Evolutionary conservation across 805 yeast genomes (phyloP).

Genomic region (Candida morakotiae): DNA sequence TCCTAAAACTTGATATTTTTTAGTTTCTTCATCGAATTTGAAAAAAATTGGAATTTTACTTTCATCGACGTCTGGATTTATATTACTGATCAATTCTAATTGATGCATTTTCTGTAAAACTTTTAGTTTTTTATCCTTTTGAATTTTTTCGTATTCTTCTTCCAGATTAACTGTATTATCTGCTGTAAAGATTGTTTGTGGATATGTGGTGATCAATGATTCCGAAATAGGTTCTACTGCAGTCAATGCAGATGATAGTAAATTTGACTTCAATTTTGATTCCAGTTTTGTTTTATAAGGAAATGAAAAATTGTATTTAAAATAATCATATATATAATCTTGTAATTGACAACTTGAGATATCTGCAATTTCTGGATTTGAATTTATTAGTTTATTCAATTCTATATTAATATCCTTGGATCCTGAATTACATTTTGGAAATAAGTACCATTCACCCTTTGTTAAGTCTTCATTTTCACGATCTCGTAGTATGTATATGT

Average conservation of each 20-base stretch:
- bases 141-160: not conserved
- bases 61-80: not conserved
- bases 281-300: not conserved
- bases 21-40: not conserved
- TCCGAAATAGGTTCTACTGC: not conserved
- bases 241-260: too few species aligned
- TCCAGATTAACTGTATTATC: not conserved
- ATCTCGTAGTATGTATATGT: not conserved
- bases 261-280: too few species aligned
- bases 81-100: not conserved
- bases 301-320: not conserved
- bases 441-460: not conserved
- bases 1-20: not conserved
- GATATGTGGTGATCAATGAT: not conserved
- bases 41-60: not conserved
- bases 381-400: not conserved
- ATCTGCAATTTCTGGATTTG: too few species aligned
- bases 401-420: not conserved
- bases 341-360: not conserved
- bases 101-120: not conserved
- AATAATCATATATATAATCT: not conserved
- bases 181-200: not conserved
- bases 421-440: not conserved
- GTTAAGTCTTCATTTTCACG: too few species aligned
- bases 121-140: not conserved